Conservation (phyloP, 306 rosid species). For the Elaeagnus macrophylla region DNA sequence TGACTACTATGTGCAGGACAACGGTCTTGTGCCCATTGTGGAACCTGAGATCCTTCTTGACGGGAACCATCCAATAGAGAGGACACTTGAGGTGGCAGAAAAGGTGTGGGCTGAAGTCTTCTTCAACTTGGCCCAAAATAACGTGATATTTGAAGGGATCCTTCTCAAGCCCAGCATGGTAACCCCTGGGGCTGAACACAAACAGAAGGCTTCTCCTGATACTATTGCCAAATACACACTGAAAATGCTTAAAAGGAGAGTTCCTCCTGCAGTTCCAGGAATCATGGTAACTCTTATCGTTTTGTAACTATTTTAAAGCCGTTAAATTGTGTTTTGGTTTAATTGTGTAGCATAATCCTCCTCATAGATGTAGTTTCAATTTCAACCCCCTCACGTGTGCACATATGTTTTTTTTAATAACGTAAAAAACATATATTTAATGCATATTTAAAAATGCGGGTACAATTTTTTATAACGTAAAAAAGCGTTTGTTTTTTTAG, state of each 20-base stretch:
- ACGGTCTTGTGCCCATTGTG: slow-evolving; percentile 95
- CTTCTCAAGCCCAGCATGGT: slow-evolving; percentile 99
- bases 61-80: slow-evolving; percentile 92
- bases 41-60: slow-evolving; percentile 99
- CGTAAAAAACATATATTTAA: no score
- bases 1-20: slow-evolving; percentile 43
- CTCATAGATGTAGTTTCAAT: no score
- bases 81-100: slow-evolving; percentile 94
- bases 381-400: no score
- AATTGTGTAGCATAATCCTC: no score
- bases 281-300: slow-evolving; percentile 59
- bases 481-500: no score
- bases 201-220: slow-evolving; percentile 79
- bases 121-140: slow-evolving; percentile 87
- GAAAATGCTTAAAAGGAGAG: slow-evolving; percentile 77
- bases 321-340: no score
- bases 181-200: slow-evolving; percentile 97
- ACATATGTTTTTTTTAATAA: no score
- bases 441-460: no score
- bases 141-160: slow-evolving; percentile 88
- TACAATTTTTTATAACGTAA: no score
- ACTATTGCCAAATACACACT: slow-evolving; percentile 76
- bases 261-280: slow-evolving; percentile 98
- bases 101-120: slow-evolving; percentile 98
- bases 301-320: background rate